Conservation (phyloP, 345 rosid species). For the Citrus sp. region DNA sequence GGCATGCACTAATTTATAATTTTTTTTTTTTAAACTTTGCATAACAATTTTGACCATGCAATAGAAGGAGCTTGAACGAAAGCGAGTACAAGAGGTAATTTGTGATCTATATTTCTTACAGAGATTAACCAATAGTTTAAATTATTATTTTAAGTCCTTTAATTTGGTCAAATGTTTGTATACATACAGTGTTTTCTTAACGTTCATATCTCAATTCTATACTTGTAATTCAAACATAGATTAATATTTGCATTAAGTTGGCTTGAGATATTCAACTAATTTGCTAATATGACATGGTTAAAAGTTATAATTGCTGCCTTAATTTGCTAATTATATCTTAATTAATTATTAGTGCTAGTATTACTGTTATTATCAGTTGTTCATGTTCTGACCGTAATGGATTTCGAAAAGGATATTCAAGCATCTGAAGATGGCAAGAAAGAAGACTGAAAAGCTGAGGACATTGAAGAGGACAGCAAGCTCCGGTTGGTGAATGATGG, state of each 20-base stretch:
- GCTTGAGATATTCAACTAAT: too few species aligned
- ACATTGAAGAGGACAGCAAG: slow-evolving; percentile 55
- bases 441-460: slow-evolving; percentile 44
- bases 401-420: slow-evolving; percentile 32
- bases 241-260: neutral
- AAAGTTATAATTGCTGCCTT: neutral
- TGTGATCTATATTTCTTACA: neutral
- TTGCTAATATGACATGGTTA: neutral
- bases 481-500: slow-evolving; percentile 46
- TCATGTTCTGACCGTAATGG: slow-evolving; percentile 17
- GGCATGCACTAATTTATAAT: neutral
- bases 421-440: slow-evolving; percentile 23
- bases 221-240: too few species aligned
- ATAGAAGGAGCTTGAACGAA: slow-evolving; percentile 56
- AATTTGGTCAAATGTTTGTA: too few species aligned
- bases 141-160: neutral
- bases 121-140: neutral
- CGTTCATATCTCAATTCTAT: too few species aligned
- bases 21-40: neutral
- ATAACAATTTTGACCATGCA: neutral
- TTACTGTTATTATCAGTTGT: neutral
- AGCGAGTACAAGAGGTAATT: slow-evolving; percentile 55
- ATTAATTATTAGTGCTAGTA: neutral
- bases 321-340: neutral
- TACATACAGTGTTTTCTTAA: too few species aligned